Evolutionary conservation across 805 yeast genomes (phyloP).

Genomic region (Metschnikowia shivogae): DNA sequence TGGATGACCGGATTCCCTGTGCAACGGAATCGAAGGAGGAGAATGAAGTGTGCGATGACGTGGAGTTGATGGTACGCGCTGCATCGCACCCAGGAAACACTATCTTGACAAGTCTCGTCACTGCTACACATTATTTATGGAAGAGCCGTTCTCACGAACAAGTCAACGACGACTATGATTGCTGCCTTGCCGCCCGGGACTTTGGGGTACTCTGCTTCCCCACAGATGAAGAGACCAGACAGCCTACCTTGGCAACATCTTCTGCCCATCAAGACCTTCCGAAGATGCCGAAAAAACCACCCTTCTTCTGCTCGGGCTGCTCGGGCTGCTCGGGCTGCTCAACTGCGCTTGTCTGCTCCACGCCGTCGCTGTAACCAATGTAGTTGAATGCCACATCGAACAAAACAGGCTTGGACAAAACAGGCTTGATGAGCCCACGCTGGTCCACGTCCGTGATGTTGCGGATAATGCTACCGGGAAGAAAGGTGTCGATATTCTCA

Average conservation of each 20-base stretch:
- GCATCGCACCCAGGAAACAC: too few relatives aligned
- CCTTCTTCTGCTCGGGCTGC: constrained; percentile 40
- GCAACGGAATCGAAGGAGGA: too few relatives aligned
- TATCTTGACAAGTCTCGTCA: too few relatives aligned
- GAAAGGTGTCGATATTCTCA: constrained; percentile 44
- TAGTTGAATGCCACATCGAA: constrained; percentile 89
- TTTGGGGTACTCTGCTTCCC: too few relatives aligned
- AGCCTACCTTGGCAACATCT: too few relatives aligned
- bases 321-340: constrained; percentile 12
- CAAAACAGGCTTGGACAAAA: constrained; percentile 80
- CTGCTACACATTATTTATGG: too few relatives aligned
- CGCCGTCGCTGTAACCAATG: constrained; percentile 46
- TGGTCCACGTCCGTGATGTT: constrained; percentile 22
- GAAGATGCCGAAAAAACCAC: constrained; percentile 72
- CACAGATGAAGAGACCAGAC: too few relatives aligned
- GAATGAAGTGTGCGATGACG: neutral
- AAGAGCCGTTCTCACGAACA: too few relatives aligned
- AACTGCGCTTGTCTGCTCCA: constrained; percentile 1
- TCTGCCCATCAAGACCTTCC: constrained; percentile 40
- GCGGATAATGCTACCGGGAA: constrained; percentile 19
- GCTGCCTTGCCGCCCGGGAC: too few relatives aligned
- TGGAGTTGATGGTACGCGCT: too few relatives aligned
- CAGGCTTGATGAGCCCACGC: constrained; percentile 44
- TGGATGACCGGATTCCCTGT: neutral
- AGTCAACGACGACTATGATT: too few relatives aligned